phyloP scores from a whole-genome alignment of 164 flowering plant genomes.

The Protea cynaroides region DNA sequence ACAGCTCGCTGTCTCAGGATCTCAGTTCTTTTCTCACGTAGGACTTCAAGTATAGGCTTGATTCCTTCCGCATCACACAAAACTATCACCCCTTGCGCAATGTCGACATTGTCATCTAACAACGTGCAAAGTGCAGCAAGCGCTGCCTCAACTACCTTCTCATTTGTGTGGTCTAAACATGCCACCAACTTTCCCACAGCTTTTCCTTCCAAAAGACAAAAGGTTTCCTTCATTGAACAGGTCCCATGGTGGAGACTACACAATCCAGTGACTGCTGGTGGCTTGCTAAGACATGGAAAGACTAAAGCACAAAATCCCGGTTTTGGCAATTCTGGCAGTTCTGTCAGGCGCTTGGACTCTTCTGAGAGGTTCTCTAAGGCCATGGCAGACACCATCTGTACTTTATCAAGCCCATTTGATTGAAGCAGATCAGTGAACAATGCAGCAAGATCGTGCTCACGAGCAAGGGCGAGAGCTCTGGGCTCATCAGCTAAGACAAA shows the following conservation, averaged over 20 bases:
- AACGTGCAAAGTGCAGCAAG: slow-evolving; percentile 81
- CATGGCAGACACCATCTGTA: slow-evolving; percentile 85
- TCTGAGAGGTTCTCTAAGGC: slow-evolving; percentile 79
- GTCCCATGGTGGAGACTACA: slow-evolving; percentile 69
- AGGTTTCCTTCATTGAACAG: slow-evolving; percentile 66
- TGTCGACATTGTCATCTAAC: slow-evolving; percentile 73
- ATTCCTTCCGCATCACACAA: slow-evolving; percentile 49
- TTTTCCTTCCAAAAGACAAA: slow-evolving; percentile 78
- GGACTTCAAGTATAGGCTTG: slow-evolving; percentile 30
- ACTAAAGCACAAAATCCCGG: slow-evolving; percentile 59
- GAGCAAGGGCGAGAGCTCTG: slow-evolving; percentile 50
- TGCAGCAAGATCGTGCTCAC: slow-evolving; percentile 56
- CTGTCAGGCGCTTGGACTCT: slow-evolving; percentile 62
- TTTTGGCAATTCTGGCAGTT: slow-evolving; percentile 52
- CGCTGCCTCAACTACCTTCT: slow-evolving; percentile 82
- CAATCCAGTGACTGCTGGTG: slow-evolving; percentile 53
- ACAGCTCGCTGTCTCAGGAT: slow-evolving; percentile 26
- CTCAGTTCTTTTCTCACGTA: slow-evolving; percentile 28
- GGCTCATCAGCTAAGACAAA: slow-evolving; percentile 58
- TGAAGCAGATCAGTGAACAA: slow-evolving; percentile 73
- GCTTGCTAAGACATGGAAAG: slow-evolving; percentile 71
- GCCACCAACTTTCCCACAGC: slow-evolving; percentile 72
- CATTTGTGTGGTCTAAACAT: slow-evolving; percentile 76
- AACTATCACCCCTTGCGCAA: slow-evolving; percentile 57
- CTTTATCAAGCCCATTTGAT: slow-evolving; percentile 75